A percentile compares a stretch with the other conserved stretches of the same genome.
Conservation (phyloP, 2,329 filamentous ascomycete genomes). For the Botrytis medusae region DNA sequence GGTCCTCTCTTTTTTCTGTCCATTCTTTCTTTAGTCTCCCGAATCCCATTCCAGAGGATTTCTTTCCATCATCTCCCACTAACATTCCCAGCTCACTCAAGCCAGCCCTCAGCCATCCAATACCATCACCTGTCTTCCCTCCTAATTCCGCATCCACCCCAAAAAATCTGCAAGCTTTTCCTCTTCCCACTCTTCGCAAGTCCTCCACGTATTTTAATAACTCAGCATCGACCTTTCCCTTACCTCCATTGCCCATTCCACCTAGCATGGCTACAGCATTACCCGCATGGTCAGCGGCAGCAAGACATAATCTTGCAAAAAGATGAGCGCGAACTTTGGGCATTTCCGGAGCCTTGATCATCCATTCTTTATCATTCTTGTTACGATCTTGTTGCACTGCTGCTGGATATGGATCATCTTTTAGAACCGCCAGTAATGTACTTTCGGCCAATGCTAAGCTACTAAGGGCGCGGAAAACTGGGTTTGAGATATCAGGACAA, state of each 20-base stretch:
- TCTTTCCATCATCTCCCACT: conserved; percentile 51
- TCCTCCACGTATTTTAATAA: conserved; percentile 75
- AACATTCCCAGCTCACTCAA: conserved; percentile 70
- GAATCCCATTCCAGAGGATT: conserved; percentile 52
- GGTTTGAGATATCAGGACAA: conserved; percentile 54
- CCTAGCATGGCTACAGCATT: conserved; percentile 60
- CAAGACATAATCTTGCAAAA: conserved; percentile 83
- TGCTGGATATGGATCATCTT: conserved; percentile 90
- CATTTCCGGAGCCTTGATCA: conserved; percentile 87
- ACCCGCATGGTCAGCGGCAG: conserved; percentile 82
- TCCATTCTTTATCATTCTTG: conserved; percentile 87
- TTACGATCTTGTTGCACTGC: conserved; percentile 80
- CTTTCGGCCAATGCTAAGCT: conserved; percentile 80
- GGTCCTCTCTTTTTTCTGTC: conserved; percentile 76
- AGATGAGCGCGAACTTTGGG: conserved; percentile 86
- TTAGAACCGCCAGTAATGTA: conserved; percentile 83
- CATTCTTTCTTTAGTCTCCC: conserved; percentile 71
- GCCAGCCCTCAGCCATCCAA: conserved; percentile 83
- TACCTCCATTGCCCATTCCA: conserved; percentile 41
- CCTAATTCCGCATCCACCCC: conserved; percentile 84
- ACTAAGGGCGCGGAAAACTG: conserved; percentile 56
- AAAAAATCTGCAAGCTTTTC: conserved; percentile 86
- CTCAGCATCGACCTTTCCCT: conserved; percentile 60
- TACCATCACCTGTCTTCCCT: conserved; percentile 77
- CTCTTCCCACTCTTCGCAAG: conserved; percentile 70